Evolutionary conservation across 2,329 filamentous ascomycete genomes (phyloP).

Genomic region (Phoma sp.): DNA sequence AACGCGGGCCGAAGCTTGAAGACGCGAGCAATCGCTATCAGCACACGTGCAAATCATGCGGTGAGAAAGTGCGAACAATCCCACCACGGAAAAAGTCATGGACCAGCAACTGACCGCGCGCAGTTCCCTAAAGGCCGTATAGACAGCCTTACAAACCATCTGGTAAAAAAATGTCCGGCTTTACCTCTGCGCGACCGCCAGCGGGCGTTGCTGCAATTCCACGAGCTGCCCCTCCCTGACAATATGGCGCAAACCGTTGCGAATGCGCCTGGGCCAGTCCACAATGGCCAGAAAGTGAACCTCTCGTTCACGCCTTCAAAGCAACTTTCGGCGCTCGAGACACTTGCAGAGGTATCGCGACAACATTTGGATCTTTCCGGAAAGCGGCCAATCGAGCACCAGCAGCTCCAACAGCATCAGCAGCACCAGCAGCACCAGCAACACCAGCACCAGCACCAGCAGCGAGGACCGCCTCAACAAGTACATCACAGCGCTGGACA

Average conservation of each 20-base stretch:
- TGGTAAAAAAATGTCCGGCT: slow-evolving; percentile 85
- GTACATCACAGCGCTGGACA: slow-evolving; percentile 27
- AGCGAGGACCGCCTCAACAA: slow-evolving; percentile 7
- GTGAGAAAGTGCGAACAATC: slow-evolving; percentile 64
- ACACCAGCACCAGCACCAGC: slow-evolving; percentile 12
- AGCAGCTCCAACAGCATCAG: slow-evolving; percentile 11
- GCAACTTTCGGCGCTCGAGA: slow-evolving; percentile 81
- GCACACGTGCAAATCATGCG: slow-evolving; percentile 87
- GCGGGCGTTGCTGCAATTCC: slow-evolving; percentile 74
- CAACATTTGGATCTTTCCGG: slow-evolving; percentile 67
- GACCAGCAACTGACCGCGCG: slow-evolving; percentile 28
- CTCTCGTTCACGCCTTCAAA: slow-evolving; percentile 55
- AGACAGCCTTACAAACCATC: slow-evolving; percentile 79
- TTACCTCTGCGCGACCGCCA: slow-evolving; percentile 77
- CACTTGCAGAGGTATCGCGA: slow-evolving; percentile 85
- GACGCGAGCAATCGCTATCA: slow-evolving; percentile 92
- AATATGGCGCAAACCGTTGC: slow-evolving; percentile 35
- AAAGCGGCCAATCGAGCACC: slow-evolving; percentile 49
- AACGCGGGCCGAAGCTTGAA: slow-evolving; percentile 82
- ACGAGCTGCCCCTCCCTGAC: slow-evolving; percentile 65
- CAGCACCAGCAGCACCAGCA: slow-evolving; percentile 15
- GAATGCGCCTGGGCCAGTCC: slow-evolving; percentile 26
- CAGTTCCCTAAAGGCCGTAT: slow-evolving; percentile 85
- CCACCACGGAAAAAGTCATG: slow-evolving; percentile 21
- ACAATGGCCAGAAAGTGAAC: slow-evolving; percentile 42